Percentiles rank a stretch among this genome's conserved stretches.
Conservation (phyloP, 2,329 filamentous ascomycete genomes). For the Epichloe gansuensis region DNA sequence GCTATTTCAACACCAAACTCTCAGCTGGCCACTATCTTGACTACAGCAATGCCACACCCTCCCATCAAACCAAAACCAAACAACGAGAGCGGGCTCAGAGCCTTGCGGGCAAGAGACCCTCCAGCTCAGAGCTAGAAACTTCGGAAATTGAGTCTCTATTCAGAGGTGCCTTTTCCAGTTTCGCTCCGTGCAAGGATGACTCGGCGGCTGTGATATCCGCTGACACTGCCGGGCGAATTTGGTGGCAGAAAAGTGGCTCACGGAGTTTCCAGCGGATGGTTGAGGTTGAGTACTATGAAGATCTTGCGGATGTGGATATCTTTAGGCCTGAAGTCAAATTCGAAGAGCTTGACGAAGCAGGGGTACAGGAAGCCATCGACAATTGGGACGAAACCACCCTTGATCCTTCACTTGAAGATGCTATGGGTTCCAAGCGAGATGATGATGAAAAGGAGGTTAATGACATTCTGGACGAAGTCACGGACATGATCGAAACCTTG, state of each 20-base stretch:
- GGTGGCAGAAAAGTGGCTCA: conserved; percentile 64
- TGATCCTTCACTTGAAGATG: conserved; percentile 44
- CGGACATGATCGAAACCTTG: conserved; percentile 63
- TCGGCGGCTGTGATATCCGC: conserved; percentile 57
- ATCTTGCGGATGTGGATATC: conserved; percentile 24
- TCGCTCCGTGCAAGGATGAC: conserved; percentile 66
- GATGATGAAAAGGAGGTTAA: conserved; percentile 56
- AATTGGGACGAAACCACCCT: conserved; percentile 46
- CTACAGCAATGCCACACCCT: conserved; percentile 50
- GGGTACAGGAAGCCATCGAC: conserved; percentile 42
- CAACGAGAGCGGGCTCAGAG: conserved; percentile 63
- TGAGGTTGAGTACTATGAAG: conserved; percentile 36
- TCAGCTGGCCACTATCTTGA: conserved; percentile 59
- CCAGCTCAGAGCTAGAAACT: conserved; percentile 42
- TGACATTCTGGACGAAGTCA: conserved; percentile 61
- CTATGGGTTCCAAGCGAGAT: conserved; percentile 37
- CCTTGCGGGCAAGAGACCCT: conserved; percentile 46
- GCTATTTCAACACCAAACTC: conserved; percentile 56
- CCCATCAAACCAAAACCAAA: conserved; percentile 44
- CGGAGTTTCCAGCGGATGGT: conserved; percentile 54
- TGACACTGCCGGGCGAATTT: conserved; percentile 54
- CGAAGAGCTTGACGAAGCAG: conserved; percentile 36
- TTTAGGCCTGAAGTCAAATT: conserved; percentile 19
- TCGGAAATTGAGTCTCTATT: conserved; percentile 65
- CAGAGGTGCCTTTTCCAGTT: conserved; percentile 66